phyloP scores from a whole-genome alignment of 2,329 filamentous ascomycete species.

The Zasmidium citrigriseum region DNA sequence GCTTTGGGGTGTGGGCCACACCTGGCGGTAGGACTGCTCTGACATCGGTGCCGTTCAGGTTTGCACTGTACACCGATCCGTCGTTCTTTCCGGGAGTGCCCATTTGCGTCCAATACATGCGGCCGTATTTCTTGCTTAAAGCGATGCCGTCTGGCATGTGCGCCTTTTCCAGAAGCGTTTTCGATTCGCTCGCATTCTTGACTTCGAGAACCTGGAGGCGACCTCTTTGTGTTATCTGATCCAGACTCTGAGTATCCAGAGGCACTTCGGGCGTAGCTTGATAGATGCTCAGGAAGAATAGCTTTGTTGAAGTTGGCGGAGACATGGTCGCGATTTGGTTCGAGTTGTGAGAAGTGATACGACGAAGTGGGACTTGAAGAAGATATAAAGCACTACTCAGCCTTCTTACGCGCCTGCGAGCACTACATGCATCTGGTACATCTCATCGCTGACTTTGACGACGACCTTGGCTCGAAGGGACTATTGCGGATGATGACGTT shows the following conservation, averaged over 20 bases:
- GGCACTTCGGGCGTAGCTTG: conserved; percentile 13
- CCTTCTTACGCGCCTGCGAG: no score
- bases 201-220: conserved; percentile 3
- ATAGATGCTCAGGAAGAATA: conserved; percentile 19
- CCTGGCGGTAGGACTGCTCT: conserved; percentile 47
- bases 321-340: background rate
- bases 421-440: background rate
- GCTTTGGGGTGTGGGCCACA: conserved; percentile 52
- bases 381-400: no score
- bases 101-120: conserved; percentile 38
- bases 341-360: background rate
- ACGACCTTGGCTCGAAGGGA: background rate
- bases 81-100: conserved; percentile 23
- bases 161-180: conserved; percentile 5
- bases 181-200: conserved; percentile 4
- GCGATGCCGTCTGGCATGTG: conserved; percentile 37
- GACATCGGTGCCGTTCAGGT: conserved; percentile 53
- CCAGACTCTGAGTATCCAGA: conserved; percentile 7
- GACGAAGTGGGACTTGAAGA: background rate
- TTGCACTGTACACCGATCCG: conserved; percentile 26
- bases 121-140: conserved; percentile 18
- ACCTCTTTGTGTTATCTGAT: conserved; percentile 16
- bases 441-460: background rate
- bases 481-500: background rate
- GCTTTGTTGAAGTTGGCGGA: conserved; percentile 1